These are phyloP conservation scores for Carex arenaria DNA, from an alignment of 202 grass and related monocot species.

Conservation along the genomic window DNA sequence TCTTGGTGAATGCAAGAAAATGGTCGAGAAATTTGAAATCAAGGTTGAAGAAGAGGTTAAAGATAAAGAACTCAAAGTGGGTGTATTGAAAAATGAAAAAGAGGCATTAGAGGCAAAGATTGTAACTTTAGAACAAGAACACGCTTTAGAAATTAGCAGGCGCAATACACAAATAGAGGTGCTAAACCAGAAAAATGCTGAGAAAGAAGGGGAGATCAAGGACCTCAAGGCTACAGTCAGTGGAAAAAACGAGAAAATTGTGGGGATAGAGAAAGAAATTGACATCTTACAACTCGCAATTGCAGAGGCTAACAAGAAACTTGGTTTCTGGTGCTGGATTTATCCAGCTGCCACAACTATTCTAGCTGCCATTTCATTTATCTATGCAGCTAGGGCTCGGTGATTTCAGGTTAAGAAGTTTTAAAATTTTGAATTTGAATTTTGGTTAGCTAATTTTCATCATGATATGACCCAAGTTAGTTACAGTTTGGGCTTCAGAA, in stretches of 20 bases:
- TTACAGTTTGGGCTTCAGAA: not conserved
- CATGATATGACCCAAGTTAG: conserved; percentile 18
- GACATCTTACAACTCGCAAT: conserved; percentile 51
- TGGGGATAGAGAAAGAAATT: conserved; percentile 34
- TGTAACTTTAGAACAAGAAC: not conserved
- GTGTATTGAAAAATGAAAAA: conserved; percentile 13
- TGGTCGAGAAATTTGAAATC: conserved; percentile 13
- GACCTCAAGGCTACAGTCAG: conserved; percentile 30
- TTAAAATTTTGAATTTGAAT: not conserved
- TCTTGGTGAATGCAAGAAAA: conserved; percentile 14
- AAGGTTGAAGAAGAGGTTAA: conserved; percentile 22
- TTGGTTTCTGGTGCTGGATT: conserved; percentile 67
- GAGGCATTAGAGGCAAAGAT: conserved; percentile 6
- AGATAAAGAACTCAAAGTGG: conserved; percentile 14
- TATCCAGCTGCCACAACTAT: conserved; percentile 59
- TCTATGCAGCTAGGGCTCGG: conserved; percentile 46
- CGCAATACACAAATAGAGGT: conserved; percentile 38
- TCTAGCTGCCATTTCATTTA: conserved; percentile 72
- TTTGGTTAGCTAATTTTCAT: conserved; percentile 7
- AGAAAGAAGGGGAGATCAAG: conserved; percentile 48
- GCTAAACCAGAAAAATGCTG: conserved; percentile 32
- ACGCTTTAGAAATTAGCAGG: conserved; percentile 11
- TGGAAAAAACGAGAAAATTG: conserved; percentile 39
- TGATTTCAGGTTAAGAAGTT: conserved; percentile 29
- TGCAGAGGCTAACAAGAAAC: conserved; percentile 43